Evolutionary conservation across 148 eudicot species (phyloP), one percentile per base, ranked within the genome.

Genomic region (Chenopodium berlandieri): DNA sequence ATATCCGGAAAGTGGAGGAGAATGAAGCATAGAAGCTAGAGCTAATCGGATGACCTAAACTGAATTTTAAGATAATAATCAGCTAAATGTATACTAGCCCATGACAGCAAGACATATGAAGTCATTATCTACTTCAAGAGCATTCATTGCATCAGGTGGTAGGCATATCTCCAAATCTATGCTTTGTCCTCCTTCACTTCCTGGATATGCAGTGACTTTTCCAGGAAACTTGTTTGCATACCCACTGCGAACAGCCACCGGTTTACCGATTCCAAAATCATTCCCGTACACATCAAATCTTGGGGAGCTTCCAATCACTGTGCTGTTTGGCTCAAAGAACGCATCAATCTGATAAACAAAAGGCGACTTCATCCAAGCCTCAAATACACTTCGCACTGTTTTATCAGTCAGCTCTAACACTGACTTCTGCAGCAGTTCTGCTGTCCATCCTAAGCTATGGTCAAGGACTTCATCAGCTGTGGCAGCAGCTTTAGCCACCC

Each of bases 251-350:
- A 87, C 88, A 1, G 94, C 94, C 66, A 89, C 31, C 1, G 94
- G 91, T 30, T 75, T 83, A 0, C 94, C 94, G 80, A 93, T 80
- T 65, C 97, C 98, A 68, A 94, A 94, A 48, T 92, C 90, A 50
- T 92, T 92, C 4, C 90, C 91, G 69, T 94, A 94, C 85, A 91
- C 88, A 1, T 94, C 89, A 56, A 92, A 92, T 81, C 94, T 87
- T 1, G 97, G 94, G 0, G 97, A 93, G 79, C 90, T 89, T 13
- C 93, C 92, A 79, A 93, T 84, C 20, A 73, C 91, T 83, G 82
- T 86, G 17, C 85, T 89, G 47, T 0, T 54, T 6, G 93, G 85
- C 30, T 86, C 85, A 52, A 81, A 73, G 20, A 74, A 78, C 7
- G 23, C 25, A 37, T 31, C 69, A 0, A 67, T 10, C 3, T 78